Base-by-base conservation (phyloP, 495 filamentous ascomycete genomes). In the Sordaria brevicollis region DNA sequence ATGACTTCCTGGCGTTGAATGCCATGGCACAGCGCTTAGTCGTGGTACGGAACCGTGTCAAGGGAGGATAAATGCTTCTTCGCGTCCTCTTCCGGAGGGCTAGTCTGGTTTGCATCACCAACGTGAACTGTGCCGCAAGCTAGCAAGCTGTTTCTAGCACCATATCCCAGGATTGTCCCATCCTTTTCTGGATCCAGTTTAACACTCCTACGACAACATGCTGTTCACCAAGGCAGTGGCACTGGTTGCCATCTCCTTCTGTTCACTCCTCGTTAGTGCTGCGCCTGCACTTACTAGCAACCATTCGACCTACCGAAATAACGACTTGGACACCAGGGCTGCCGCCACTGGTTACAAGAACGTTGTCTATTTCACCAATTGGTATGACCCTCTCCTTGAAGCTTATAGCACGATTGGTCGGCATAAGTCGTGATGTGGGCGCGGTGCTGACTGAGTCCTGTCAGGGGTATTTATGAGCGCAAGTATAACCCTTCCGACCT, bases 391-490 rank as follows among this genome's bases (percentile, higher is more conserved):
- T 4, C 19, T 41, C 10, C 11, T 3, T 19, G 19, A 29, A 17
- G 11, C 57, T 7, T 43, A 19, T 31, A 17, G 5, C 36, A 0
- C 11, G 36, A 13, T 5, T 43, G 3, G 2, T n/a, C 0, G 38
- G 5, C 38, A 8, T 7, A 2, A n/a, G 1, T 3, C 17, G 5
- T 10, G 19, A 31, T 0, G 31, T 17, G 13, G 8, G 15, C 43
- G 67, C 8, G 33, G 31, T 3, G 33, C 71, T 79, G 67, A 76
- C 68, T 38, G 6, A 19, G n/a, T 43, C 11, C 6, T 35, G 10
- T 7, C 68, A 82, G 93, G 93, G 92, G 89, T 37, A 96, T 96
- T 72, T 96, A 96, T 75, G 92, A 86, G 54, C 85, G 93, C 73
- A 88, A 92, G 73, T 92, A 93, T 78, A 86, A 93, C 67, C 92